Evolutionary conservation across 148 eudicot genomes (phyloP).

Genomic region (Tetragonia tetragonoides): DNA sequence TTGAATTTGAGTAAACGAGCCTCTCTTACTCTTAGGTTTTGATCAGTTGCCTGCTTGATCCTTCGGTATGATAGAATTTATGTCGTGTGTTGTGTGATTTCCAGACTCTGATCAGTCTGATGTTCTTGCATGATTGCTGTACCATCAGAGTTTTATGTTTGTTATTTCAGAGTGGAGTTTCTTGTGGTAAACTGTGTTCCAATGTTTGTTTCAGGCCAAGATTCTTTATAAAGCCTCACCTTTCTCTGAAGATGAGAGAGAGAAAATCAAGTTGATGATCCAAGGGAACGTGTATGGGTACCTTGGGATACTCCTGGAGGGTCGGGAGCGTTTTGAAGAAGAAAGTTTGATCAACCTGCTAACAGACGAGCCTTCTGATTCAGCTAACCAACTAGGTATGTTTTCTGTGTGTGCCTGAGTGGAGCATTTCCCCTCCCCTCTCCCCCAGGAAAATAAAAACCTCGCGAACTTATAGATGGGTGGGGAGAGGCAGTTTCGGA

Average conservation of each 20-base stretch:
- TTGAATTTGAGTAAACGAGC: background rate
- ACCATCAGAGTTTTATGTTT: background rate
- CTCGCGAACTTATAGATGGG: background rate
- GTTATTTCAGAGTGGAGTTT: background rate
- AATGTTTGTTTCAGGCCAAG: slow-evolving; percentile 57
- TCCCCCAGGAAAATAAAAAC: no score
- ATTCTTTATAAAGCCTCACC: slow-evolving; percentile 80
- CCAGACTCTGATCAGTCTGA: background rate
- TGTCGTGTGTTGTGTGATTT: background rate
- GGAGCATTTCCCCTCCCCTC: background rate
- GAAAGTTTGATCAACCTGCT: slow-evolving; percentile 49
- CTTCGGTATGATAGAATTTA: background rate
- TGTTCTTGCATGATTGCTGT: background rate
- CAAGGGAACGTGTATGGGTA: slow-evolving; percentile 86
- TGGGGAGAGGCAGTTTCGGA: background rate
- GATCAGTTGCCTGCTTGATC: background rate
- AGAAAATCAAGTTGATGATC: slow-evolving; percentile 74
- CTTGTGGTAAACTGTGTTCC: slow-evolving; percentile 3
- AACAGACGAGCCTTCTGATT: slow-evolving; percentile 34
- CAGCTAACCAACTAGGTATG: slow-evolving; percentile 33
- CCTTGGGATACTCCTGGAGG: slow-evolving; percentile 91
- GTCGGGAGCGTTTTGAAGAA: slow-evolving; percentile 96
- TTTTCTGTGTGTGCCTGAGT: slow-evolving; percentile 7
- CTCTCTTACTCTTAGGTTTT: background rate
- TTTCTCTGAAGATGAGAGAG: slow-evolving; percentile 84